phyloP scores from a whole-genome alignment of 345 rosid genomes.

The Arabidopsis suecica region DNA sequence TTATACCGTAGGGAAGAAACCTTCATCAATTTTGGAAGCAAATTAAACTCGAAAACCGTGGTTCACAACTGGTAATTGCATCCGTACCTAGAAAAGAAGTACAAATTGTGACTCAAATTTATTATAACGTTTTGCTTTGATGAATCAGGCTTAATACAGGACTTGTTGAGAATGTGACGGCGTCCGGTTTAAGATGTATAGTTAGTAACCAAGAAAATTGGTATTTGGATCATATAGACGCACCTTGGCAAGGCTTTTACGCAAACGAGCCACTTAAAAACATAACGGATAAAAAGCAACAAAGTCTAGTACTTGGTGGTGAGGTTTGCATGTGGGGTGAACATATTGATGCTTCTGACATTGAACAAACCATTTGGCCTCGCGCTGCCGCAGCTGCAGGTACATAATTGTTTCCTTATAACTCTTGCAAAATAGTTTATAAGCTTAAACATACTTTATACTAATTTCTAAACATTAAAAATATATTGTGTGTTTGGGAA shows the following conservation, averaged over 20 bases:
- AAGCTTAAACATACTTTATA: not conserved
- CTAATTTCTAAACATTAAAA: not conserved
- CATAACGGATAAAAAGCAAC: conserved; percentile 50
- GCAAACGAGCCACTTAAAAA: conserved; percentile 62
- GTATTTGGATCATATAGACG: conserved; percentile 71
- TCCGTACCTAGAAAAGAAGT: not conserved
- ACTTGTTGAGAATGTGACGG: conserved; percentile 63
- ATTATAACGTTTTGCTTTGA: not conserved
- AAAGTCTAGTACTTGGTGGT: conserved; percentile 71
- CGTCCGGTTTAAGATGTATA: conserved; percentile 68
- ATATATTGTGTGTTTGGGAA: conserved; percentile 29
- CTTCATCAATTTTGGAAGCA: conserved; percentile 65
- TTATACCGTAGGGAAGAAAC: conserved; percentile 75
- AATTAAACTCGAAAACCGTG: conserved; percentile 64
- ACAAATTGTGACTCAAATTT: conserved; percentile 1
- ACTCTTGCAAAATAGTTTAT: not conserved
- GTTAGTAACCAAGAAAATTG: conserved; percentile 83
- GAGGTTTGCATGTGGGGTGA: conserved; percentile 92
- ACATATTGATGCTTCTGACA: conserved; percentile 61
- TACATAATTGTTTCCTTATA: conserved; percentile 23
- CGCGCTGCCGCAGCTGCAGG: conserved; percentile 89
- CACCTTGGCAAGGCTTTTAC: conserved; percentile 64
- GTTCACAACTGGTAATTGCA: conserved; percentile 73
- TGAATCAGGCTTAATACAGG: conserved; percentile 68
- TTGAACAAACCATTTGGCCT: conserved; percentile 86